Percentiles rank a stretch among this genome's conserved stretches.
Evolutionary conservation across 371 early-diverging fungal species (phyloP).

Genomic region (Mucor indicus): DNA sequence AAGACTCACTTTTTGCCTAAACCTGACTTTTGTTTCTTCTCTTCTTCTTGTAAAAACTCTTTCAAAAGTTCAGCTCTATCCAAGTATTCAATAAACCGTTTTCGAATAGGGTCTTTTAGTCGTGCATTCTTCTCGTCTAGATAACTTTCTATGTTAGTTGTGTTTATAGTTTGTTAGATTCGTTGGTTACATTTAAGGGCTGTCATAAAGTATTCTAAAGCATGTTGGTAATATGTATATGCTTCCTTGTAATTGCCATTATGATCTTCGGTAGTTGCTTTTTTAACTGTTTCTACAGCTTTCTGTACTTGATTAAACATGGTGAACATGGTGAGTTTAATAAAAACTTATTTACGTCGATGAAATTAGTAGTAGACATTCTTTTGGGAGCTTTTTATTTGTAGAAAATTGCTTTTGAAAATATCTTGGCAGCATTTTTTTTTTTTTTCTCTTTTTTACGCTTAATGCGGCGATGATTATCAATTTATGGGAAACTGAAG

Average conservation of each 20-base stretch:
- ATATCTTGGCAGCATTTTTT: not conserved
- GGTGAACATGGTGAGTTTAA: too few species aligned
- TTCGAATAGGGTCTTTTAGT: conserved; percentile 82
- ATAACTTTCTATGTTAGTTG: not conserved
- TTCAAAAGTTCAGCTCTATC: conserved; percentile 94
- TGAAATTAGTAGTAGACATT: too few species aligned
- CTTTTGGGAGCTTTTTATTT: too few species aligned
- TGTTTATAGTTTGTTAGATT: too few species aligned
- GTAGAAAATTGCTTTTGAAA: too few species aligned
- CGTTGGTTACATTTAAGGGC: conserved; percentile 92
- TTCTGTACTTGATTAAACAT: too few species aligned
- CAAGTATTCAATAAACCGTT: conserved; percentile 89
- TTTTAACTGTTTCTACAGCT: conserved; percentile 85
- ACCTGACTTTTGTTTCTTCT: conserved; percentile 64
- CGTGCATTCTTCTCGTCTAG: conserved; percentile 94
- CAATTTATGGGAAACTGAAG: too few species aligned
- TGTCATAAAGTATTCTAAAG: conserved; percentile 90
- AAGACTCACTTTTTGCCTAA: conserved; percentile 48
- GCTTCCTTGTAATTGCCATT: conserved; percentile 92
- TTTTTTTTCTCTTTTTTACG: not conserved
- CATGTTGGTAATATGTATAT: conserved; percentile 80
- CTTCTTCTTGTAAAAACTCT: conserved; percentile 70
- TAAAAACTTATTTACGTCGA: too few species aligned
- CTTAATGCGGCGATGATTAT: too few species aligned
- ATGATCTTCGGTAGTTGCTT: conserved; percentile 91